These are phyloP conservation scores for Daldinia decipiens DNA, from an alignment of 495 filamentous ascomycete genomes.

Conservation along the genomic window DNA sequence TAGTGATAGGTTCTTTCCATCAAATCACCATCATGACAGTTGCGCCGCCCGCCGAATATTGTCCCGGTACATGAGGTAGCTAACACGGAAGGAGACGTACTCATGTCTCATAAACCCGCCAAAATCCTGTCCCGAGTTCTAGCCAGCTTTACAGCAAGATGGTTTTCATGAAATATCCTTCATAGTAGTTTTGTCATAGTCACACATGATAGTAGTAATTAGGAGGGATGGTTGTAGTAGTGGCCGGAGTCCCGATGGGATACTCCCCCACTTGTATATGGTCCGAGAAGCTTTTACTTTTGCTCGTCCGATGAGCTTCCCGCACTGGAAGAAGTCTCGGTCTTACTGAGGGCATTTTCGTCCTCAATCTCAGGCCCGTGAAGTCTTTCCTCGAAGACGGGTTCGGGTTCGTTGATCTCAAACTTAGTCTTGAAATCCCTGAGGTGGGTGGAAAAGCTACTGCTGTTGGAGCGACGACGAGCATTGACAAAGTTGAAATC, in stretches of 20 bases:
- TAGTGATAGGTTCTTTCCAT: constrained; percentile 17
- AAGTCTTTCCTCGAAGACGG: constrained; percentile 86
- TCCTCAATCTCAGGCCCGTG: constrained; percentile 67
- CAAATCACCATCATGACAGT: constrained; percentile 11
- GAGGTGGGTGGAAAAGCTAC: constrained; percentile 85
- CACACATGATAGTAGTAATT: constrained; percentile 42
- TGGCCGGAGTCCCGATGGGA: neutral
- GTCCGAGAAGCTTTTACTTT: constrained; percentile 24
- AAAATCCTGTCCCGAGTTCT: constrained; percentile 21
- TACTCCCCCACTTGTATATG: neutral
- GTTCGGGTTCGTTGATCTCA: constrained; percentile 83
- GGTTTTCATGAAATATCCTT: constrained; percentile 5
- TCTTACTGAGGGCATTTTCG: constrained; percentile 62
- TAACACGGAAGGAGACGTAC: constrained; percentile 31
- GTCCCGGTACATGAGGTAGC: constrained; percentile 23
- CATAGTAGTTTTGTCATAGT: constrained; percentile 25
- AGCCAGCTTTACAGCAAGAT: constrained; percentile 20
- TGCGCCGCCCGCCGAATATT: constrained; percentile 20
- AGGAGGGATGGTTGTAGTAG: constrained; percentile 22
- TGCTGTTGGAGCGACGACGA: constrained; percentile 92
- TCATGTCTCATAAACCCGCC: constrained; percentile 19
- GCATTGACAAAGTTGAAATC: constrained; percentile 83
- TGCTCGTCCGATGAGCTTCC: constrained; percentile 53
- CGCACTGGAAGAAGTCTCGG: constrained; percentile 60
- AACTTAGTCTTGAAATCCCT: constrained; percentile 99